A percentile compares a stretch with the other conserved stretches of the same genome.
Conservation (phyloP, 768 basidiomycete species). For the Galerina sulciceps region DNA sequence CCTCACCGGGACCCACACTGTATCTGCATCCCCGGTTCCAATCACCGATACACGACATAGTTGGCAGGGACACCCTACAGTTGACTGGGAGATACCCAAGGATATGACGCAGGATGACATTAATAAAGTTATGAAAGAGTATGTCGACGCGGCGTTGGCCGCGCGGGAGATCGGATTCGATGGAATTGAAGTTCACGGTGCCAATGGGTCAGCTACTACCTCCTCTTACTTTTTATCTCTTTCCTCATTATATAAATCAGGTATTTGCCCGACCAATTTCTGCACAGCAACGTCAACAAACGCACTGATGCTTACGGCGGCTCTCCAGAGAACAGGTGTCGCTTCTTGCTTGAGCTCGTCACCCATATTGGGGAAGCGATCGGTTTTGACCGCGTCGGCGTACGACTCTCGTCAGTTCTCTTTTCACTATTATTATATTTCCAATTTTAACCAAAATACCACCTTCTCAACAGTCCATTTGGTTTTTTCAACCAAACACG, state of each 20-base stretch:
- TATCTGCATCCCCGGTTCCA: slow-evolving; percentile 15
- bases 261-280: slow-evolving; percentile 55
- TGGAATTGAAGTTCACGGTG: slow-evolving; percentile 49
- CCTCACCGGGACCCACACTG: slow-evolving; percentile 11
- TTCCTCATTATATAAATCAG: slow-evolving; percentile 6
- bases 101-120: slow-evolving; percentile 20
- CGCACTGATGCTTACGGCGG: slow-evolving; percentile 67
- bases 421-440: not conserved
- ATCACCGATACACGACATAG: slow-evolving; percentile 12
- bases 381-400: slow-evolving; percentile 50
- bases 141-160: slow-evolving; percentile 16
- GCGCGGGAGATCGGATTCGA: slow-evolving; percentile 52
- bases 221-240: not conserved
- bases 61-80: not conserved
- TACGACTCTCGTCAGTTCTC: slow-evolving; percentile 40
- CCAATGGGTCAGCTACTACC: slow-evolving; percentile 27
- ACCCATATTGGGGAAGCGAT: slow-evolving; percentile 48
- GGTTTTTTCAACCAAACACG: slow-evolving; percentile 22
- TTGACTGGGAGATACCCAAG: slow-evolving; percentile 16
- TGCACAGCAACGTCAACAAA: slow-evolving; percentile 49
- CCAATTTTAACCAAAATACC: not conserved
- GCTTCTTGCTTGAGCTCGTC: slow-evolving; percentile 56
- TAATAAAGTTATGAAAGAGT: slow-evolving; percentile 15
- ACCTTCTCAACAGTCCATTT: slow-evolving; percentile 12
- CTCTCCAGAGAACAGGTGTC: slow-evolving; percentile 53